Base-by-base conservation (phyloP, 805 yeast genomes). In the Debaryomyces hansenii region DNA sequence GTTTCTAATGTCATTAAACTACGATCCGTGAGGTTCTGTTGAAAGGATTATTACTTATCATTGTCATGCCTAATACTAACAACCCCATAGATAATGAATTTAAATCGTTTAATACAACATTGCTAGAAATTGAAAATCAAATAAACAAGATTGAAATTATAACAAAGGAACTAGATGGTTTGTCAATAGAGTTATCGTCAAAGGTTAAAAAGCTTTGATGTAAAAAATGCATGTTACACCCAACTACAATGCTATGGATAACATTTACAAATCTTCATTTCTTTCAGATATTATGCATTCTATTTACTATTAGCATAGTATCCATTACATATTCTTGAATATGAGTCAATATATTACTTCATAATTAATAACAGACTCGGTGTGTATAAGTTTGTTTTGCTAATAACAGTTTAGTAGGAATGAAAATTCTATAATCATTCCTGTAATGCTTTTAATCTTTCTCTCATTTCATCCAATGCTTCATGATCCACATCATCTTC, bases 401-500 rank as follows among this genome's bases (percentile, higher is more conserved):
- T 16, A 16, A 16, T 16, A 24, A 24, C 10, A 2, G 27, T 24
- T 6, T 9, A 9, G 7, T 9, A 24, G 27, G 27, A 24, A 24
- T 3, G 27, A 9, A 24, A 31, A 31, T n/a, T 31, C 14, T 31
- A 31, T 31, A 31, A 10, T 43, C 46, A 58, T 41, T 62, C 65
- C 46, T 92, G 97, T 49, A 92, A 69, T 0, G 97, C 97, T 57
- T 77, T 83, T 40, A 92, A 74, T 48, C 98, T 74, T 60, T 91
- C 92, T 55, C 96, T 78, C 97, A 94, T 92, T 55, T 85, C 90
- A 53, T 81, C 81, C 45, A 92, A 70, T 58, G 88, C 81, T 49
- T 80, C 85, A 51, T 83, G 86, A 49, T 90, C 92, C 34, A 85
- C 91, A 15, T 78, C 87, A 14, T 73, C 84, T 12, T 56, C 59